Evolutionary conservation across 2,329 filamentous ascomycete species (phyloP).

Genomic region (Zymoseptoria passerinii): DNA sequence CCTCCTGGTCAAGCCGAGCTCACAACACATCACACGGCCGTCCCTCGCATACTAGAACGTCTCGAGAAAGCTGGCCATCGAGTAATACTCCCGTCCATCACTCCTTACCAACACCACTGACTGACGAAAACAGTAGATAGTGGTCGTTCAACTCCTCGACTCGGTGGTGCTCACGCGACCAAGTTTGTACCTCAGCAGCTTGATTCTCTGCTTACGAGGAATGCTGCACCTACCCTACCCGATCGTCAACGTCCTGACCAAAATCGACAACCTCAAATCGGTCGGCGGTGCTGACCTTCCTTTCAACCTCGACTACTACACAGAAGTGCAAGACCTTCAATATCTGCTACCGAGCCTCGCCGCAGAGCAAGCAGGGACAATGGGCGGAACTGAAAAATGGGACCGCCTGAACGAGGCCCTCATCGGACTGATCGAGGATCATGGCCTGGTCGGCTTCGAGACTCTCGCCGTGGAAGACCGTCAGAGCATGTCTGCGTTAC

Average conservation of each 20-base stretch:
- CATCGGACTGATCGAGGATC: slow-evolving; percentile 77
- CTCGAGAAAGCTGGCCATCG: slow-evolving; percentile 87
- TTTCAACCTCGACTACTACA: slow-evolving; percentile 96
- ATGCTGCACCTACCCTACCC: slow-evolving; percentile 99
- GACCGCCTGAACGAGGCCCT: slow-evolving; percentile 78
- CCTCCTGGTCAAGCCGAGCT: slow-evolving; percentile 96
- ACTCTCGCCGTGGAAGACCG: slow-evolving; percentile 95
- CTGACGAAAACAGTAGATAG: slow-evolving; percentile 54
- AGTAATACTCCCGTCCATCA: slow-evolving; percentile 45
- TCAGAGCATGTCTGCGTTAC: slow-evolving; percentile 86
- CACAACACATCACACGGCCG: slow-evolving; percentile 86
- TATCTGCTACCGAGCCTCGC: slow-evolving; percentile 76
- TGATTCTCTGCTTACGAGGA: slow-evolving; percentile 83
- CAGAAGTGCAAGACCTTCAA: slow-evolving; percentile 86
- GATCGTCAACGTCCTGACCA: slow-evolving; percentile 90
- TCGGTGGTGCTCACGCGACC: slow-evolving; percentile 89
- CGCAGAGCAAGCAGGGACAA: slow-evolving; percentile 53
- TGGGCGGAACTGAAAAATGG: slow-evolving; percentile 55
- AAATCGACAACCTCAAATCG: slow-evolving; percentile 85
- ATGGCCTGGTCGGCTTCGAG: slow-evolving; percentile 83
- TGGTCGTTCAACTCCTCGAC: slow-evolving; percentile 87
- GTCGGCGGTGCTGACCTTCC: slow-evolving; percentile 67
- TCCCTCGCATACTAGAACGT: slow-evolving; percentile 84
- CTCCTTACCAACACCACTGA: slow-evolving; percentile 23
- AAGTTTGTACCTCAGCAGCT: slow-evolving; percentile 87